These are phyloP conservation scores for Tetracladium marchalianum DNA, from an alignment of 495 filamentous ascomycete species.

Conservation along the genomic window DNA sequence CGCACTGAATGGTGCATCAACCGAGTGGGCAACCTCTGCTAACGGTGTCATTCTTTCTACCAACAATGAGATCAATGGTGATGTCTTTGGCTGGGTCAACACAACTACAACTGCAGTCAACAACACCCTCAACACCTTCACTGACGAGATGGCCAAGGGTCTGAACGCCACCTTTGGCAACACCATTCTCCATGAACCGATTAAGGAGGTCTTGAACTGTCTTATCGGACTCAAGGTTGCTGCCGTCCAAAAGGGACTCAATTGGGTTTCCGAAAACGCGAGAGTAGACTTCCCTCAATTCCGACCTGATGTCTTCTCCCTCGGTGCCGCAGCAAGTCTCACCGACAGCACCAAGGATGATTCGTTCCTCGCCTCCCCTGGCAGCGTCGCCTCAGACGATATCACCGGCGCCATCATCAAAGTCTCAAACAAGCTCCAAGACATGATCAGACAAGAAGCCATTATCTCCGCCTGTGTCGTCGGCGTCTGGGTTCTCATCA, in stretches of 20 bases:
- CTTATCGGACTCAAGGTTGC: constrained; percentile 67
- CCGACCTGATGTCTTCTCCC: constrained; percentile 71
- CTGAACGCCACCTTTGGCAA: constrained; percentile 71
- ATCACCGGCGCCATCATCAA: constrained; percentile 65
- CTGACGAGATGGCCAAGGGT: constrained; percentile 57
- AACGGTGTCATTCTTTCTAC: constrained; percentile 62
- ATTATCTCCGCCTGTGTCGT: constrained; percentile 66
- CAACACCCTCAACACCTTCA: constrained; percentile 72
- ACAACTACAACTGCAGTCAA: constrained; percentile 75
- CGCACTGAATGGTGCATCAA: constrained; percentile 61
- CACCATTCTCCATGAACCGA: constrained; percentile 63
- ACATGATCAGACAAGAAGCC: constrained; percentile 60
- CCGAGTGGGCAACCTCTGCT: constrained; percentile 63
- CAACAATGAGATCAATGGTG: constrained; percentile 65
- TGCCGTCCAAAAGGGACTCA: constrained; percentile 70
- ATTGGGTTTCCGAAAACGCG: constrained; percentile 81
- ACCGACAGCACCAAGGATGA: constrained; percentile 44
- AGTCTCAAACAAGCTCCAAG: constrained; percentile 51
- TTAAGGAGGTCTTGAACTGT: constrained; percentile 65
- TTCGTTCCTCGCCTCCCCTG: constrained; percentile 66
- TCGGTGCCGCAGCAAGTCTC: constrained; percentile 60
- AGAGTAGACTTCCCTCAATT: constrained; percentile 73
- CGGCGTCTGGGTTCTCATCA: constrained; percentile 63
- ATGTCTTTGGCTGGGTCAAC: constrained; percentile 83
- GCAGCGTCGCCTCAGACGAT: constrained; percentile 59